Evolutionary conservation across 306 rosid species (phyloP).

Genomic region (Acmispon strigosus): DNA sequence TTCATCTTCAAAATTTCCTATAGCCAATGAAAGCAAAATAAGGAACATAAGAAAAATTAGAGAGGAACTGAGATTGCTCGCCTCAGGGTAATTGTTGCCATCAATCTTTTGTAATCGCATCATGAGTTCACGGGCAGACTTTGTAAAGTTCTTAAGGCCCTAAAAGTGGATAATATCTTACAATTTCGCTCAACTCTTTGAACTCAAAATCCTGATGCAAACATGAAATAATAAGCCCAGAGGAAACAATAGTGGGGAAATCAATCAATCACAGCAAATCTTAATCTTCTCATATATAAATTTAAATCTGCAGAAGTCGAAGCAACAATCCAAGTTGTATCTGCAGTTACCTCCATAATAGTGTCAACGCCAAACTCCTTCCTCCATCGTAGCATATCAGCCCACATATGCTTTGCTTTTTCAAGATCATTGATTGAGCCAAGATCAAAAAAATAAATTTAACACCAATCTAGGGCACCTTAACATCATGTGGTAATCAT

Average conservation of each 20-base stretch:
- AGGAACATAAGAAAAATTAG: background rate
- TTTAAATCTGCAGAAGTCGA: no score
- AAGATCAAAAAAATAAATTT: background rate
- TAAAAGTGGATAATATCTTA: conserved; percentile 63
- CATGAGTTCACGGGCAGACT: conserved; percentile 83
- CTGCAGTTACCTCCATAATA: conserved; percentile 54
- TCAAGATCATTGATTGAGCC: conserved; percentile 17
- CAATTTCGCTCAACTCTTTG: conserved; percentile 64
- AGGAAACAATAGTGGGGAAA: background rate
- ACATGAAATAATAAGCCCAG: conserved; percentile 8
- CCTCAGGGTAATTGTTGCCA: conserved; percentile 97
- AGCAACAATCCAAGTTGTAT: no score
- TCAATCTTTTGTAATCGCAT: conserved; percentile 84
- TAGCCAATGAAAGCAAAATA: conserved; percentile 13
- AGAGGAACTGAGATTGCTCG: conserved; percentile 18
- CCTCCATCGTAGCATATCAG: conserved; percentile 94
- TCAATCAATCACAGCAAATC: background rate
- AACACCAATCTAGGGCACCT: conserved; percentile 35
- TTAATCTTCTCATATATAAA: background rate
- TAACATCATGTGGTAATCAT: conserved; percentile 90
- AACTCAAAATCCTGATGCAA: conserved; percentile 76
- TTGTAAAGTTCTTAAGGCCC: conserved; percentile 93
- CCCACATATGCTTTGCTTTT: conserved; percentile 96
- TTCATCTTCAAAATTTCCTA: background rate
- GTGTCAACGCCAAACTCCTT: conserved; percentile 76